phyloP scores from a whole-genome alignment of 2,329 filamentous ascomycete species.

The Diaporthe citri region DNA sequence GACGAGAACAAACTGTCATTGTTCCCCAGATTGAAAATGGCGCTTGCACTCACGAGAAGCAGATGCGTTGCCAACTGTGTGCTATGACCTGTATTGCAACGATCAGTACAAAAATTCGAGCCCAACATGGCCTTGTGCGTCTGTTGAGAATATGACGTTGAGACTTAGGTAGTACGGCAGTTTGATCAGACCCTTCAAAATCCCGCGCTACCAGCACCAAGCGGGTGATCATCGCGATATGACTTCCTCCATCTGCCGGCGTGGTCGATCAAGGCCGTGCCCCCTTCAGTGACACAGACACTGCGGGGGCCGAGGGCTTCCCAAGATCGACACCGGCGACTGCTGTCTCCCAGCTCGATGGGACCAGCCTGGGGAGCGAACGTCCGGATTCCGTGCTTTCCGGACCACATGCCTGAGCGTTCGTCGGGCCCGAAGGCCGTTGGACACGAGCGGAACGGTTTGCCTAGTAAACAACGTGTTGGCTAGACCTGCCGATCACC shows the following conservation, averaged over 20 bases:
- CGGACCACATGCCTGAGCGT: neutral
- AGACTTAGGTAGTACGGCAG: neutral
- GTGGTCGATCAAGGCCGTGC: neutral
- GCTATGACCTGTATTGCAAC: neutral
- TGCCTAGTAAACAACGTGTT: slow-evolving; percentile 3
- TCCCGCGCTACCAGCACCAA: neutral
- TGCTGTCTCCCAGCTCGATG: neutral
- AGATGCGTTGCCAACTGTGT: neutral
- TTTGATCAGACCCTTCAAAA: neutral
- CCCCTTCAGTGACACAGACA: neutral
- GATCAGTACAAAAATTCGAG: neutral
- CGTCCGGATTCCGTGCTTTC: neutral
- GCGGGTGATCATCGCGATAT: neutral
- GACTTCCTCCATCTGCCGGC: neutral
- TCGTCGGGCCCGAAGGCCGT: slow-evolving; percentile 13
- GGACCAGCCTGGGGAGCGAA: neutral
- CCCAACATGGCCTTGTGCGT: neutral
- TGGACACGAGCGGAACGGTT: neutral
- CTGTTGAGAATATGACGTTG: neutral
- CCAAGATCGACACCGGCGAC: neutral
- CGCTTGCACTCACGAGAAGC: neutral
- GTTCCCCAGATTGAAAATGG: neutral
- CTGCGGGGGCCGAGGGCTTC: neutral
- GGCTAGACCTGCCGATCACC: slow-evolving; percentile 5
- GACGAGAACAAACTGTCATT: neutral